Evolutionary conservation across 2,329 filamentous ascomycete species (phyloP).

Genomic region (Endocalyx cinctus): DNA sequence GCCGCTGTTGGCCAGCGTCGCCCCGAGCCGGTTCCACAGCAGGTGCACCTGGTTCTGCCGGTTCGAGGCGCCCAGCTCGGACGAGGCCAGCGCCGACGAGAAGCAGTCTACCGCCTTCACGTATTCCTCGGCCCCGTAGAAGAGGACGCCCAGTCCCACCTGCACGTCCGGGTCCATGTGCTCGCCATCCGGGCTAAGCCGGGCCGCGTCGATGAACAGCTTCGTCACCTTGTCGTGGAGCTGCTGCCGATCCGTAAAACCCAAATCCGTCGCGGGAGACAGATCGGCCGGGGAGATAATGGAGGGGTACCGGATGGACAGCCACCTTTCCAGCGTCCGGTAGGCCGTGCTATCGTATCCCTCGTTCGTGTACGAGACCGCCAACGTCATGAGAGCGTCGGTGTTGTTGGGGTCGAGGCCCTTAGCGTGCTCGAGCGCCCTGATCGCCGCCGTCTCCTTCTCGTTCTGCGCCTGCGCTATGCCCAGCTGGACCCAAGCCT

Average conservation of each 20-base stretch:
- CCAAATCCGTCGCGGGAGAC: slow-evolving; percentile 74
- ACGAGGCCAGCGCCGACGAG: slow-evolving; percentile 80
- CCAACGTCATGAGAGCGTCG: slow-evolving; percentile 87
- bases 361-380: slow-evolving; percentile 97
- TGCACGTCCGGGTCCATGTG: slow-evolving; percentile 99
- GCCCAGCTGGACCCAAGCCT: slow-evolving; percentile 91
- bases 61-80: slow-evolving; percentile 79
- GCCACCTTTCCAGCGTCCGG: slow-evolving; percentile 91
- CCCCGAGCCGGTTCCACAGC: slow-evolving; percentile 94
- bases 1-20: slow-evolving; percentile 91
- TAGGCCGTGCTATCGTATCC: slow-evolving; percentile 97
- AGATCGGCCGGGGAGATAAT: slow-evolving; percentile 70
- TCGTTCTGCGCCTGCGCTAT: slow-evolving; percentile 96
- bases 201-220: slow-evolving; percentile 87
- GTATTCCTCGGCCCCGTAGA: slow-evolving; percentile 97
- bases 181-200: slow-evolving; percentile 84
- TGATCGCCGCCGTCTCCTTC: slow-evolving; percentile 93
- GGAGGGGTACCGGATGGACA: slow-evolving; percentile 88
- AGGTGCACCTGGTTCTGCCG: slow-evolving; percentile 83
- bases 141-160: slow-evolving; percentile 91
- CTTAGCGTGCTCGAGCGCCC: slow-evolving; percentile 85
- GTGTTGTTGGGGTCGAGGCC: slow-evolving; percentile 85
- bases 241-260: slow-evolving; percentile 87
- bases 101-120: slow-evolving; percentile 99
- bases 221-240: slow-evolving; percentile 88